Base-by-base conservation (phyloP, 257 asterid genomes). In the Eucommia ulmoides region DNA sequence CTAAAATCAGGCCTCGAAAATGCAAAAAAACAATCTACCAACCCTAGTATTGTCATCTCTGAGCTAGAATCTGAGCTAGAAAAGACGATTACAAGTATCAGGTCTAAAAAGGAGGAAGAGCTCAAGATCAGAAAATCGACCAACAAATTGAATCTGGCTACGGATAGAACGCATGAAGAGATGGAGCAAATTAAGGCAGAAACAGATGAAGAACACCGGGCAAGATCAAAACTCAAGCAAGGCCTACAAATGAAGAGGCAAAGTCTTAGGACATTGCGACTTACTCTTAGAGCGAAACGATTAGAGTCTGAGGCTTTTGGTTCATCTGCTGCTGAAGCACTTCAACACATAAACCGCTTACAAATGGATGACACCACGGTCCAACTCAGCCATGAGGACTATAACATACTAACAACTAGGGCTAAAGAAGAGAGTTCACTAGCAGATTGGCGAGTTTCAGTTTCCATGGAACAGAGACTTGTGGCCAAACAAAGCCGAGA, bases 291-390 rank as follows among this genome's bases (percentile, higher is more conserved):
- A 53, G 88, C 88, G 46, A 35, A 66, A 42, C 51, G 29, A 48
- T 22, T 67, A 52, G 93, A 81, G 46, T 49, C 78, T 15, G 75
- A 71, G 41, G 88, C 82, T 24, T 55, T 66, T 29, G 53, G 51
- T 44, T 57, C 64, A 33, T 78, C 93, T 7, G 66, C 68, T 24
- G 70, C 72, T 58, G 75, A 63, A 54, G 88, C 93, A 4, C 46
- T 63, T 33, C 22, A 22, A 23, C 63, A 69, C 49, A 64, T 76
- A 33, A 50, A 59, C 35, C 50, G 56, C 48, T 56, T 70, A 0
- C 67, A 63, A 48, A 68, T 26, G 1, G 65, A 25, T 49, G 22
- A 41, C 24, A 24, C 55, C 26, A 19, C 54, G 67, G 59, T 72
- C 49, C 63, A 59, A 67, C 50, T 81, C 56, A 62, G 51, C 19